Percentiles rank a stretch among this genome's conserved stretches.
phyloP scores from a whole-genome alignment of 169 alveolate species.

The Plasmodium inui region DNA sequence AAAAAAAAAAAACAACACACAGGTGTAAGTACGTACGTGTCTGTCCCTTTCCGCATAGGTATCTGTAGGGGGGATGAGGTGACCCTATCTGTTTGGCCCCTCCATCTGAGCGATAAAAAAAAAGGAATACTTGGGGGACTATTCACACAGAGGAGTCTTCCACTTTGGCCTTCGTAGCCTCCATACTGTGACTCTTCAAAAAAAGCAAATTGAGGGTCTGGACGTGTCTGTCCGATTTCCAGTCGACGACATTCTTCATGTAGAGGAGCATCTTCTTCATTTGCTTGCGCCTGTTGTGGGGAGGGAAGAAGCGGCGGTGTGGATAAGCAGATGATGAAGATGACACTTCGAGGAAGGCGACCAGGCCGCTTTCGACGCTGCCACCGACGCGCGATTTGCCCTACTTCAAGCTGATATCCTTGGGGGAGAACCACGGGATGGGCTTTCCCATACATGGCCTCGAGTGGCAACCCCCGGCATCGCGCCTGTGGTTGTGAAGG shows the following conservation, averaged over 20 bases:
- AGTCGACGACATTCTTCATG: conserved; percentile 56
- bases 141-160: background rate
- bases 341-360: background rate
- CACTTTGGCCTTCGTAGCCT: background rate
- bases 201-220: conserved; percentile 44
- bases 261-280: conserved; percentile 71
- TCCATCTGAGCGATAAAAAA: background rate
- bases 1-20: background rate
- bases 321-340: background rate
- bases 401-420: conserved; percentile 53
- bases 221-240: conserved; percentile 51
- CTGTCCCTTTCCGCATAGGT: background rate
- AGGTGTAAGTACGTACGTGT: background rate
- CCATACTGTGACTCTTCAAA: conserved; percentile 18
- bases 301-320: background rate
- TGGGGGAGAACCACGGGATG: conserved; percentile 53
- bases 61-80: background rate
- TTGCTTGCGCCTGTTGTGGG: conserved; percentile 36
- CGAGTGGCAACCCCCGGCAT: background rate
- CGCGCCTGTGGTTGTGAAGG: background rate
- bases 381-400: background rate
- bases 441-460: background rate
- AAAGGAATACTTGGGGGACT: background rate
- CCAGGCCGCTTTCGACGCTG: background rate
- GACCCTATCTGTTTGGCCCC: background rate